A percentile compares a stretch with the other conserved stretches of the same genome.
These are phyloP conservation scores for Capsicum pubescens DNA, from an alignment of 257 asterid species.

Conservation along the genomic window DNA sequence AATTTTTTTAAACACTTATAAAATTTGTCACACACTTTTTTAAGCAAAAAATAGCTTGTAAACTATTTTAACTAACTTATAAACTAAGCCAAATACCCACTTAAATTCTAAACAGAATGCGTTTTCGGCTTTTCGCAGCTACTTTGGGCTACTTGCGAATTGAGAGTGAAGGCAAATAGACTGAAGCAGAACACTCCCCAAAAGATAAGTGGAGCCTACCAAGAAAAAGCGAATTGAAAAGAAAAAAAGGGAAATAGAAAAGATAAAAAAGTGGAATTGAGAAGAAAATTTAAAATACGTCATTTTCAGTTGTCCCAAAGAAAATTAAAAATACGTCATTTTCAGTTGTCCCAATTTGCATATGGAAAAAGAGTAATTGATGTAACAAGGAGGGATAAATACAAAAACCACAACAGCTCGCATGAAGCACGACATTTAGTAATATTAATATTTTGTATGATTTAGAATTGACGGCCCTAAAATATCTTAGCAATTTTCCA, in stretches of 20 bases:
- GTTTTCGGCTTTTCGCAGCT: not conserved
- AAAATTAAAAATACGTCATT: not conserved
- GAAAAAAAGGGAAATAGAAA: not conserved
- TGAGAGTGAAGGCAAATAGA: not conserved
- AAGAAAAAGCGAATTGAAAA: not conserved
- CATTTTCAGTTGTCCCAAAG: not conserved
- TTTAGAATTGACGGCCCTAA: not conserved
- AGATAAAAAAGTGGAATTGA: not conserved
- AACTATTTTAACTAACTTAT: too few species aligned
- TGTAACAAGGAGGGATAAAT: not conserved
- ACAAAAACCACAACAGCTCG: not conserved
- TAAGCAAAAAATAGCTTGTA: too few species aligned
- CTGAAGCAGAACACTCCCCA: not conserved
- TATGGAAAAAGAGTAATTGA: not conserved
- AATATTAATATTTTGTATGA: too few species aligned
- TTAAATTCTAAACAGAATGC: not conserved
- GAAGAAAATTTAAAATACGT: not conserved
- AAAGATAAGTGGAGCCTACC: not conserved
- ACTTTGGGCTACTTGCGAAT: not conserved
- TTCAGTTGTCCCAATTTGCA: not conserved
- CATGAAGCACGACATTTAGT: not conserved
- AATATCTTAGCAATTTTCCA: not conserved
- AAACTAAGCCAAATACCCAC: too few species aligned
- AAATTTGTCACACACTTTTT: too few species aligned
- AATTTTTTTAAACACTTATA: too few species aligned